Evolutionary conservation across 2,329 filamentous ascomycete genomes (phyloP).

Genomic region (Cryphonectria nitschkei): DNA sequence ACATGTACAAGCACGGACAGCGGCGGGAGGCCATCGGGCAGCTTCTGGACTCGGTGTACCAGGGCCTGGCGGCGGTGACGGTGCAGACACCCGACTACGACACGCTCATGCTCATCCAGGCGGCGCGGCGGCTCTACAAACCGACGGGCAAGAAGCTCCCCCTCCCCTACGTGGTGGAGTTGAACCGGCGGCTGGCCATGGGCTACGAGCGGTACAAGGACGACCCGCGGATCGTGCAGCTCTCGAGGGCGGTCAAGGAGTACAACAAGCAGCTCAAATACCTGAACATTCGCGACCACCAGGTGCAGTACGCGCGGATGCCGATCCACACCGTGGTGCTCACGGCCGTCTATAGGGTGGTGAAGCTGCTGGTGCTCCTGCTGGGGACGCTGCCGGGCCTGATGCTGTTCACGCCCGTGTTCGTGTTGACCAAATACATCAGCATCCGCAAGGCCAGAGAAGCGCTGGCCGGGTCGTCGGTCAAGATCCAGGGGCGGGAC

Average conservation of each 20-base stretch:
- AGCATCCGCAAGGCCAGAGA: slow-evolving; percentile 81
- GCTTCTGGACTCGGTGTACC: slow-evolving; percentile 84
- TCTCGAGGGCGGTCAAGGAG: slow-evolving; percentile 75
- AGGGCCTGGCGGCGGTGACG: slow-evolving; percentile 83
- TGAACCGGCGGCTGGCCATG: slow-evolving; percentile 87
- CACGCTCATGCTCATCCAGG: slow-evolving; percentile 95
- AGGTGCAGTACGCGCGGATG: slow-evolving; percentile 89
- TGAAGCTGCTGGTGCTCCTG: slow-evolving; percentile 76
- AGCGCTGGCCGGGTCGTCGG: slow-evolving; percentile 81
- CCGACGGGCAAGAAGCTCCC: slow-evolving; percentile 92
- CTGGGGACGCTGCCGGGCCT: slow-evolving; percentile 85
- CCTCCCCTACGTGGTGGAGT: slow-evolving; percentile 87
- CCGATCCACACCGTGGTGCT: slow-evolving; percentile 75
- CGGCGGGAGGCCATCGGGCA: slow-evolving; percentile 84
- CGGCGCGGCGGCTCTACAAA: slow-evolving; percentile 89
- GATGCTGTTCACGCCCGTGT: slow-evolving; percentile 85
- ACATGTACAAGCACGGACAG: slow-evolving; percentile 82
- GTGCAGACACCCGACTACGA: slow-evolving; percentile 94
- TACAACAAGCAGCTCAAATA: slow-evolving; percentile 89
- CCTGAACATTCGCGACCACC: slow-evolving; percentile 88
- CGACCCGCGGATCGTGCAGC: slow-evolving; percentile 76
- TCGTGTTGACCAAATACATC: slow-evolving; percentile 81
- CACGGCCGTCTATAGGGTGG: slow-evolving; percentile 77
- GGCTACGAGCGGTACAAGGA: slow-evolving; percentile 93
- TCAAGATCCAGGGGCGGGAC: slow-evolving; percentile 86